Conservation (phyloP, 495 filamentous ascomycete species). For the Podospora appendiculata region DNA sequence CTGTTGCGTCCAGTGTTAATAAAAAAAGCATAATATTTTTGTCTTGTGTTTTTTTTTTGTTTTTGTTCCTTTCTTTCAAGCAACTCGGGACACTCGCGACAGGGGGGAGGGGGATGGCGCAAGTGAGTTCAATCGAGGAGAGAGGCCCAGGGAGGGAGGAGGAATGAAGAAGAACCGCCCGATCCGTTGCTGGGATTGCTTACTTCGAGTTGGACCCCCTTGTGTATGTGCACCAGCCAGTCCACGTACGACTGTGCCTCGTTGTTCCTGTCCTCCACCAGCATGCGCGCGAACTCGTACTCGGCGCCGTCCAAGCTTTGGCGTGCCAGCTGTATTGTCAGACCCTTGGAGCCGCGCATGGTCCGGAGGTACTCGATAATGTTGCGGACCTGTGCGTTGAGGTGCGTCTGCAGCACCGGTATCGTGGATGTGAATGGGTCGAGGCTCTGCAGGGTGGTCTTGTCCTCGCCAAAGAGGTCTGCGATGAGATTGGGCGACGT, state of each 20-base stretch:
- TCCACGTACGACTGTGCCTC: slow-evolving; percentile 97
- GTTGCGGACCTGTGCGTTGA: slow-evolving; percentile 93
- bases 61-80: not conserved
- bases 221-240: slow-evolving; percentile 94
- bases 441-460: slow-evolving; percentile 61
- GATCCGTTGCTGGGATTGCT: slow-evolving; percentile 11
- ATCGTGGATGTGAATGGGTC: slow-evolving; percentile 71
- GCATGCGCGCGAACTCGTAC: slow-evolving; percentile 85
- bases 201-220: slow-evolving; percentile 83
- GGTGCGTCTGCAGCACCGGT: slow-evolving; percentile 79
- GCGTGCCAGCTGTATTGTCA: slow-evolving; percentile 83
- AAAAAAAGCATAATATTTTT: not conserved
- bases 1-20: slow-evolving; percentile 17
- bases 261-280: slow-evolving; percentile 94
- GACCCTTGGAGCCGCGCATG: slow-evolving; percentile 75
- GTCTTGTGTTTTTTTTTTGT: too few species aligned
- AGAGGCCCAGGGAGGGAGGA: not conserved
- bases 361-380: slow-evolving; percentile 78
- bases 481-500: slow-evolving; percentile 70
- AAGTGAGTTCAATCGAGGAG: not conserved
- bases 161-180: not conserved
- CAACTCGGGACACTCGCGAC: too few species aligned
- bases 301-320: slow-evolving; percentile 94
- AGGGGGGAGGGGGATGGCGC: too few species aligned
- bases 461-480: slow-evolving; percentile 81